These are phyloP conservation scores for Penicillium sp. DNA, from an alignment of 2,329 filamentous ascomycete species.

Conservation along the genomic window DNA sequence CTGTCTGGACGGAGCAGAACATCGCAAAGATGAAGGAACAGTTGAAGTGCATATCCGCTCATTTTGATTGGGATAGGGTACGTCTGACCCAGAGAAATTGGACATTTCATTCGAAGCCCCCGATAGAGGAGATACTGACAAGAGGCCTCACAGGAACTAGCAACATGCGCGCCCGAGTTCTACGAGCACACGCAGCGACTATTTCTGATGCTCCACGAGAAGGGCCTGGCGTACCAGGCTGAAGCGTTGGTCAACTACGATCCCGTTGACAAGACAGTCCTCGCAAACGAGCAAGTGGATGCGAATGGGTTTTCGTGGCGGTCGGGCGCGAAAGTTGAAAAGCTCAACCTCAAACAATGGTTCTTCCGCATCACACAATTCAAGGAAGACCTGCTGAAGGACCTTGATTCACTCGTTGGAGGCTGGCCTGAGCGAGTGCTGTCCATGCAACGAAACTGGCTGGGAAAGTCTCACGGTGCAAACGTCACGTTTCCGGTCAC, in stretches of 20 bases:
- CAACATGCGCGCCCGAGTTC: slow-evolving; percentile 76
- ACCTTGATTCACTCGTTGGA: slow-evolving; percentile 60
- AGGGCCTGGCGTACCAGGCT: slow-evolving; percentile 73
- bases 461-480: slow-evolving; percentile 71
- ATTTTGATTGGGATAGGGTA: slow-evolving; percentile 78
- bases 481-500: slow-evolving; percentile 63
- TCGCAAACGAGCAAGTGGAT: slow-evolving; percentile 85
- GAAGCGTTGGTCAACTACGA: slow-evolving; percentile 87
- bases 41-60: slow-evolving; percentile 69
- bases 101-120: background rate
- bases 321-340: slow-evolving; percentile 77
- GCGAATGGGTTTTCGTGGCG: slow-evolving; percentile 79
- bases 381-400: slow-evolving; percentile 64
- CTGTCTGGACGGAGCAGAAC: slow-evolving; percentile 71
- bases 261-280: slow-evolving; percentile 78
- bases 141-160: slow-evolving; percentile 58
- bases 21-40: slow-evolving; percentile 82
- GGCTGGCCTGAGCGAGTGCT: slow-evolving; percentile 79
- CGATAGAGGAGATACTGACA: slow-evolving; percentile 4
- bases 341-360: slow-evolving; percentile 77
- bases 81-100: slow-evolving; percentile 30
- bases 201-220: slow-evolving; percentile 69
- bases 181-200: slow-evolving; percentile 86
- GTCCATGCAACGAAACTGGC: slow-evolving; percentile 80
- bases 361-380: slow-evolving; percentile 80